These are phyloP conservation scores for Carex arenaria DNA, from an alignment of 202 grass and related monocot species.

Conservation along the genomic window DNA sequence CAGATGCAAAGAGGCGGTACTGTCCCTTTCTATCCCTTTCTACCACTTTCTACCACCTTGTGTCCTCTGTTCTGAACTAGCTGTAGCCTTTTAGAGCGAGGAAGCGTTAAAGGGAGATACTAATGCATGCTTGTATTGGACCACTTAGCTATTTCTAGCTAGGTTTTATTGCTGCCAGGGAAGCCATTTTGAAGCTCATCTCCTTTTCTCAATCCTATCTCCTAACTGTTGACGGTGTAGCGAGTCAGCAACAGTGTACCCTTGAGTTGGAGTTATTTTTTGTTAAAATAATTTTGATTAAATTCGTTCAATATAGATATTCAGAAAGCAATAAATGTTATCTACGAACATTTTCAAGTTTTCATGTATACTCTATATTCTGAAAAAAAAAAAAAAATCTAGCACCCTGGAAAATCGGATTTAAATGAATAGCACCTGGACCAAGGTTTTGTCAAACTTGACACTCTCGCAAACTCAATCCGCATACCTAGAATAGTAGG, in stretches of 20 bases:
- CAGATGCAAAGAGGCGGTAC: slow-evolving; percentile 4
- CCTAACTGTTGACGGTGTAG: neutral
- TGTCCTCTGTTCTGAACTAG: slow-evolving; percentile 19
- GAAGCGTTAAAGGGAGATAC: slow-evolving; percentile 5
- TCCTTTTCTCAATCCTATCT: neutral
- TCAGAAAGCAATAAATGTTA: neutral
- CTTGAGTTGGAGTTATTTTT: neutral
- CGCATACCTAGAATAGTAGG: too few relatives aligned
- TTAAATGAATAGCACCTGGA: too few relatives aligned
- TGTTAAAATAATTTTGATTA: too few relatives aligned
- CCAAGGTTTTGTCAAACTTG: too few relatives aligned
- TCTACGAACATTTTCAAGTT: too few relatives aligned
- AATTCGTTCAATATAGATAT: neutral
- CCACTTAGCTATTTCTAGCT: slow-evolving; percentile 8
- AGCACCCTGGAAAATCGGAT: too few relatives aligned
- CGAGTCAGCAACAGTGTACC: neutral
- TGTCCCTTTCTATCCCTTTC: slow-evolving; percentile 8
- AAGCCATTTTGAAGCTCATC: neutral
- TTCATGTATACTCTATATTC: neutral
- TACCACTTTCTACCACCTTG: slow-evolving; percentile 9
- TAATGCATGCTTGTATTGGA: slow-evolving; percentile 17
- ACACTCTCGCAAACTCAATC: too few relatives aligned
- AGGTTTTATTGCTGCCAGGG: neutral
- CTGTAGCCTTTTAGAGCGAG: slow-evolving; percentile 8
- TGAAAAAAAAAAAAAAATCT: too few relatives aligned